Evolutionary conservation across 2,329 filamentous ascomycete genomes (phyloP), one percentile per base, ranked within the genome.

Genomic region (Clarireedia monteithiana): DNA sequence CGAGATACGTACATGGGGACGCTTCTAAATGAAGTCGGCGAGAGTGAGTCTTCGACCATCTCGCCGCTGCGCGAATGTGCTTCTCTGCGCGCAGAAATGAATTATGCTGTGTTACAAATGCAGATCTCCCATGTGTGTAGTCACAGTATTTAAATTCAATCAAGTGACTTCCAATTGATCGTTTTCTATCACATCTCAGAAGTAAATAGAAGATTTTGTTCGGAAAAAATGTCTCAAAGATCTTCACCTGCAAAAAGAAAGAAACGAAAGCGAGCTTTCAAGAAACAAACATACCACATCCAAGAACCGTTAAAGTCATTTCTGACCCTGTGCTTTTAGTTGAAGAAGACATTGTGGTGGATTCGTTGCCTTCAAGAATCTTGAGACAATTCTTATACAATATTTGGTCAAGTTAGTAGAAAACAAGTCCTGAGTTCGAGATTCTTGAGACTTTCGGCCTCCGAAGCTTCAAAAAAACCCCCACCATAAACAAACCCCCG

Each of bases 221-320:
- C 5, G 20, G 39, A 39, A 4, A 38, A 38, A 34, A 9, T 34
- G 9, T 34, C 30, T 7, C 12, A 26, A 20, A 48, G 5, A 17
- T 12, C 12, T 17, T 38, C 23, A 10, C 27, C 2, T 17, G 5
- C 6, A 12, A 39, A 38, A 10, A 10, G 4, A 20, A 14, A 38
- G 20, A 26, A 42, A 24, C 5, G 9, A 6, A 27, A n/a, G 20
- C 23, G 40, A 50, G 34, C 30, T 55, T 50, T 26, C 34, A 38
- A 23, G 23, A 45, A 34, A 40, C 14, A 47, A 34, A 74, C 81
- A 68, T 79, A 88, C 88, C 89, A 71, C 88, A 94, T 66, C 90
- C 90, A 57, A 95, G 78, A 60, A 94, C 82, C 59, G 89, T 82
- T 74, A 95, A 78, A 62, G 88, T 92, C 62, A 91, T 79, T 63